phyloP scores from a whole-genome alignment of 305 asterid genomes.

The Vinca major region DNA sequence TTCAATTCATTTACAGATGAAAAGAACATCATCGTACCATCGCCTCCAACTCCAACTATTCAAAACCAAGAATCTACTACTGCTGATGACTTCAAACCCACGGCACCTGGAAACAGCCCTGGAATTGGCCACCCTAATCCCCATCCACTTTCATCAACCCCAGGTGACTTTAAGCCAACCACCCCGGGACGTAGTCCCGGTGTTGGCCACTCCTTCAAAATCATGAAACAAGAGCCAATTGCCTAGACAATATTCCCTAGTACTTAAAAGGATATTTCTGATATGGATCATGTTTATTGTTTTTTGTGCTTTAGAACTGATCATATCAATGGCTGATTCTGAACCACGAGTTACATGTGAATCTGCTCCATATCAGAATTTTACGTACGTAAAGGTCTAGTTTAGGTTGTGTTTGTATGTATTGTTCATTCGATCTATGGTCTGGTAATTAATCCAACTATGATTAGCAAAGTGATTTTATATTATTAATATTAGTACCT shows the following conservation, averaged over 20 bases:
- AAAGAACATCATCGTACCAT: too few relatives aligned
- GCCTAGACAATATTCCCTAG: slow-evolving; percentile 15
- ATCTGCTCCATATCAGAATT: too few relatives aligned
- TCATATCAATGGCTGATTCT: too few relatives aligned
- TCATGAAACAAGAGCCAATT: slow-evolving; percentile 22
- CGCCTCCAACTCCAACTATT: neutral
- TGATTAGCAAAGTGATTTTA: too few relatives aligned
- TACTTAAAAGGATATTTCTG: neutral
- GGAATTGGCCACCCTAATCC: slow-evolving; percentile 42
- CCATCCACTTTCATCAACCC: slow-evolving; percentile 12
- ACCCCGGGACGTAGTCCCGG: slow-evolving; percentile 59
- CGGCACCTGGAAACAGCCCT: slow-evolving; percentile 55
- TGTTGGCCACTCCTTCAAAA: slow-evolving; percentile 35
- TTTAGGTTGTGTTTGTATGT: neutral
- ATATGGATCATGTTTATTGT: too few relatives aligned
- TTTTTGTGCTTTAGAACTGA: too few relatives aligned
- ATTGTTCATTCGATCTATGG: neutral
- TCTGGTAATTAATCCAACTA: too few relatives aligned
- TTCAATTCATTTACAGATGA: neutral
- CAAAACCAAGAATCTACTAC: neutral
- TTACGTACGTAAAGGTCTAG: neutral
- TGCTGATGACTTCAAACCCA: slow-evolving; percentile 25
- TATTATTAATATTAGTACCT: too few relatives aligned
- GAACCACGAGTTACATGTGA: too few relatives aligned
- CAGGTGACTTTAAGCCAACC: slow-evolving; percentile 34